Percentiles rank a stretch among this genome's conserved stretches.
phyloP scores from a whole-genome alignment of 352 stramenopile genomes.

The Thalassiosira livingstoniorum region DNA sequence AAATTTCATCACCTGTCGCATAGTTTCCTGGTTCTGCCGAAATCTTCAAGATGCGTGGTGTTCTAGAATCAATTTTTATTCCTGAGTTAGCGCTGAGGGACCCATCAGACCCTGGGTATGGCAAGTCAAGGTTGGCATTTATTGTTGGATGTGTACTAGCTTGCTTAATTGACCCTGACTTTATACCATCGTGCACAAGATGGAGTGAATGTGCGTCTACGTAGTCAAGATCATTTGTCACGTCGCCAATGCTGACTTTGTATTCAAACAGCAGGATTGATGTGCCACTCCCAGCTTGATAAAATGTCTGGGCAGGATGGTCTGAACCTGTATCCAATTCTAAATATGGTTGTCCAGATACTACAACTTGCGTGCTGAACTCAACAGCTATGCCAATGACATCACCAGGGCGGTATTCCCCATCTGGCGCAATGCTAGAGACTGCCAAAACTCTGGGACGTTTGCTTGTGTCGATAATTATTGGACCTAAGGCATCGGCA shows the following conservation, averaged over 20 bases:
- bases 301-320: constrained; percentile 50
- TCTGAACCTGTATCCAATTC: constrained; percentile 55
- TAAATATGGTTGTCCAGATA: constrained; percentile 66
- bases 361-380: constrained; percentile 62
- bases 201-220: constrained; percentile 62
- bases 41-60: constrained; percentile 54
- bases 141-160: constrained; percentile 62
- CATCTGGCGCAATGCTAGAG: constrained; percentile 39
- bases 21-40: constrained; percentile 43
- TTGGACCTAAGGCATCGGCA: constrained; percentile 38
- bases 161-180: constrained; percentile 60
- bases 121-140: constrained; percentile 57
- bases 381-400: constrained; percentile 63
- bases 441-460: constrained; percentile 48
- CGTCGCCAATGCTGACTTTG: constrained; percentile 49
- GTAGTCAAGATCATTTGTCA: constrained; percentile 64
- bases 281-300: constrained; percentile 55
- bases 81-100: constrained; percentile 53
- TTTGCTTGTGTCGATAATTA: constrained; percentile 63
- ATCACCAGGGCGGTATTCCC: constrained; percentile 60
- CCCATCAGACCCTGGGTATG: constrained; percentile 35
- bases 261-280: constrained; percentile 65
- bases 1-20: constrained; percentile 54
- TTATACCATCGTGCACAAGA: constrained; percentile 52
- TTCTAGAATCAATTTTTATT: constrained; percentile 61